These are phyloP conservation scores for Firmiana major DNA, from an alignment of 345 rosid species.

Conservation along the genomic window DNA sequence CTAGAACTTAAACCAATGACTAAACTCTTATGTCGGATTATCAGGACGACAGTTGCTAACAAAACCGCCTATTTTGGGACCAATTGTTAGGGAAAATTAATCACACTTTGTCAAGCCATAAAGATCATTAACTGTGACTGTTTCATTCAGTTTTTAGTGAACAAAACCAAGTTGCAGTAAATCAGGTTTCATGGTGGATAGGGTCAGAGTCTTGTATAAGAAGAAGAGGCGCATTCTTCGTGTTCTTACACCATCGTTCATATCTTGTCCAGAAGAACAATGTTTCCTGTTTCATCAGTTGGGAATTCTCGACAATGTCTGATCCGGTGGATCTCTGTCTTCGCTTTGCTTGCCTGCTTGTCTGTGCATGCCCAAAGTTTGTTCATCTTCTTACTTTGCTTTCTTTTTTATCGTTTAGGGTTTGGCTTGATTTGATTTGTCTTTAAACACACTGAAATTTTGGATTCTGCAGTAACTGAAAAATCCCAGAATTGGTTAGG, in stretches of 20 bases:
- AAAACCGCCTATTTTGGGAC: too few species aligned
- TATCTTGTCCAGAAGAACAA: not conserved
- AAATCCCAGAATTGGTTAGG: not conserved
- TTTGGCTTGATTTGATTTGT: not conserved
- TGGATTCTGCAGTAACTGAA: not conserved
- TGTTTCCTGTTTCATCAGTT: not conserved
- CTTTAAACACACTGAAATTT: not conserved
- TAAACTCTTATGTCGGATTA: too few species aligned
- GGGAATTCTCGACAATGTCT: not conserved
- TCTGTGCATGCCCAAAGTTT: not conserved
- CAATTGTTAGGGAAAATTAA: too few species aligned
- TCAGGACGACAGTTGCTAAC: too few species aligned
- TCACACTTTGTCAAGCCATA: too few species aligned
- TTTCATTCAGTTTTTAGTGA: too few species aligned
- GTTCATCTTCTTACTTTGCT: not conserved
- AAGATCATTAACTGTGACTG: too few species aligned
- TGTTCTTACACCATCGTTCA: not conserved
- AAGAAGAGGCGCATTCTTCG: not conserved
- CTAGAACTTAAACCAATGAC: too few species aligned
- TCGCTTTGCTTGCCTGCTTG: not conserved
- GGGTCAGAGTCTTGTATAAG: not conserved
- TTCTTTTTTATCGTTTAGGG: not conserved
- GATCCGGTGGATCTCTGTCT: not conserved
- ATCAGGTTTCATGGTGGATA: not conserved
- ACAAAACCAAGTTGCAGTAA: too few species aligned